Evolutionary conservation across 129 eudicot species (phyloP).

Genomic region (Lactuca saligna): DNA sequence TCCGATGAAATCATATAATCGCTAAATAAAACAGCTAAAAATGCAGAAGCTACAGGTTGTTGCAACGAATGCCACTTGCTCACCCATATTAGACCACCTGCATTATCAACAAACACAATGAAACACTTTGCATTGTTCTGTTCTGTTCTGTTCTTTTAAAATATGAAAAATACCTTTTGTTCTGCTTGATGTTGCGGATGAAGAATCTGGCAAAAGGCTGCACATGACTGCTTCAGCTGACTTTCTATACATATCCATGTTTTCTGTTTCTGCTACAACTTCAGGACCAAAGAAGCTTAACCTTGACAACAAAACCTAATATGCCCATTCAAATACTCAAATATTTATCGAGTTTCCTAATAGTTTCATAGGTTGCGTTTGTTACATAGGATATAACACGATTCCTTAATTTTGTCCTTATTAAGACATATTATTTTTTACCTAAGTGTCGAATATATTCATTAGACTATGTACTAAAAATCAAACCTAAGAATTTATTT

Average conservation of each 20-base stretch:
- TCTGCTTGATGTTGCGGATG: slow-evolving; percentile 74
- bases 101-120: background rate
- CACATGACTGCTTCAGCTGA: slow-evolving; percentile 89
- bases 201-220: slow-evolving; percentile 71
- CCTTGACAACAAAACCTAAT: slow-evolving; percentile 71
- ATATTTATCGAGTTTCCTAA: background rate
- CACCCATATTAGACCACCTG: slow-evolving; percentile 85
- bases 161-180: slow-evolving; percentile 48
- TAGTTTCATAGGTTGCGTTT: too few relatives aligned
- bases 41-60: slow-evolving; percentile 83
- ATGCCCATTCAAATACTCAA: slow-evolving; percentile 21
- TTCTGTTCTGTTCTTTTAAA: background rate
- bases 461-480: too few relatives aligned
- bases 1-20: slow-evolving; percentile 81
- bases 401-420: too few relatives aligned
- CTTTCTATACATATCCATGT: slow-evolving; percentile 47
- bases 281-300: slow-evolving; percentile 55
- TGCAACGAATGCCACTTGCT: slow-evolving; percentile 80
- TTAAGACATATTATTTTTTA: too few relatives aligned
- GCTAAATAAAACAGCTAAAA: slow-evolving; percentile 70
- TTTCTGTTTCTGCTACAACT: slow-evolving; percentile 39
- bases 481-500: too few relatives aligned
- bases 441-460: too few relatives aligned
- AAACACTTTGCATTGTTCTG: background rate
- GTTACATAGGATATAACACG: too few relatives aligned